phyloP scores from a whole-genome alignment of 192 early-diverging fungal genomes.

The Umbelopsis ramanniana region DNA sequence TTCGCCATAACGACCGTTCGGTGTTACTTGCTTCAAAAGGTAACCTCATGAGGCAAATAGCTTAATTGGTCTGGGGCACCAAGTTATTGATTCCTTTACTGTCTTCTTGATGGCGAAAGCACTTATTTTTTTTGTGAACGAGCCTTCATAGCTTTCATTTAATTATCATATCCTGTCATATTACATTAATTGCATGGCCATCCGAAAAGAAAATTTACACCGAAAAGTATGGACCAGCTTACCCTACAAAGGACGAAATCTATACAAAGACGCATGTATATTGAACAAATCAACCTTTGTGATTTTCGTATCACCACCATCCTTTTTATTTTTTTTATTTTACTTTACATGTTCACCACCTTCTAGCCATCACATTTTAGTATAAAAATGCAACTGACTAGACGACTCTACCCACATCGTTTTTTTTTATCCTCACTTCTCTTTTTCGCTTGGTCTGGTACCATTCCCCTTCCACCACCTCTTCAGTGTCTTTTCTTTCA shows the following conservation, averaged over 20 bases:
- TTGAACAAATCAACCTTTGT: slow-evolving; percentile 6
- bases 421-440: not conserved
- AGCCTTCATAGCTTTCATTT: not conserved
- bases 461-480: slow-evolving; percentile 1
- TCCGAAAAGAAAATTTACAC: not conserved
- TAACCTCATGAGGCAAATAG: not conserved
- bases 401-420: not conserved
- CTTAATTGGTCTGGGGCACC: slow-evolving; percentile 24
- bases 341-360: too few relatives aligned
- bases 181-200: not conserved
- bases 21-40: slow-evolving; percentile 12
- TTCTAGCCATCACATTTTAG: not conserved
- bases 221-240: not conserved
- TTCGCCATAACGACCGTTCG: not conserved
- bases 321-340: too few relatives aligned
- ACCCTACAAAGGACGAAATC: not conserved
- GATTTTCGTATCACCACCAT: not conserved
- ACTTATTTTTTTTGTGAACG: not conserved
- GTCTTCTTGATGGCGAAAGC: not conserved
- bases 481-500: not conserved
- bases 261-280: slow-evolving; percentile 21
- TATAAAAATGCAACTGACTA: not conserved
- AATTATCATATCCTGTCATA: not conserved
- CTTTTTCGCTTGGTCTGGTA: slow-evolving; percentile 5
- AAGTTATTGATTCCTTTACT: slow-evolving; percentile 16